Percentiles rank a stretch among this genome's conserved stretches.
These are phyloP conservation scores for Globisporangium acanthophoron DNA, from an alignment of 352 stramenopile genomes.

Conservation along the genomic window DNA sequence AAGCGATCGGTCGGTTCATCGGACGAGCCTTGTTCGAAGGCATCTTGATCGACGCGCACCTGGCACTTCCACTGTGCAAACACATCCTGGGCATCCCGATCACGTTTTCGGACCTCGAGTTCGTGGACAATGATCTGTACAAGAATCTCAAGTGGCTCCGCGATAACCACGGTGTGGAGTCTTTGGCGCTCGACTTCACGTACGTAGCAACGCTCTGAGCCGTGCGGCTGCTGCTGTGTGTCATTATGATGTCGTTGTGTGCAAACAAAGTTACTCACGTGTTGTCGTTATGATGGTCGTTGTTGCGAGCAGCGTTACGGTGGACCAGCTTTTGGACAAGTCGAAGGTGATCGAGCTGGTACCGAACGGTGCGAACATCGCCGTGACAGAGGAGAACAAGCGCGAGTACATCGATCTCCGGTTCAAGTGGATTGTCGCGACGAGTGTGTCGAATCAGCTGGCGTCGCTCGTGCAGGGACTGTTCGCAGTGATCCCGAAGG, in stretches of 20 bases:
- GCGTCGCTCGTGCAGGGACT: slow-evolving; percentile 94
- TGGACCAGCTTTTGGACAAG: slow-evolving; percentile 70
- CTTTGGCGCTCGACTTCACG: slow-evolving; percentile 78
- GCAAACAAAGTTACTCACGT: neutral
- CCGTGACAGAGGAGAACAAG: slow-evolving; percentile 97
- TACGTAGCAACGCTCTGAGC: slow-evolving; percentile 22
- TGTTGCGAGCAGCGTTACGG: slow-evolving; percentile 40
- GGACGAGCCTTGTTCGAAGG: slow-evolving; percentile 86
- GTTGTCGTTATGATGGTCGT: slow-evolving; percentile 8
- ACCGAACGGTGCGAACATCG: slow-evolving; percentile 91
- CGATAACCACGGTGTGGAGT: slow-evolving; percentile 77
- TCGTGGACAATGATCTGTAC: slow-evolving; percentile 85
- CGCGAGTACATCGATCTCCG: slow-evolving; percentile 94
- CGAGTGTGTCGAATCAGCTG: slow-evolving; percentile 83
- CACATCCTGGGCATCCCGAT: slow-evolving; percentile 88
- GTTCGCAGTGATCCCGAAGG: slow-evolving; percentile 94
- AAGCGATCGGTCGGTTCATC: slow-evolving; percentile 86
- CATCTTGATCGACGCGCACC: slow-evolving; percentile 76
- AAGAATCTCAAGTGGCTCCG: slow-evolving; percentile 83
- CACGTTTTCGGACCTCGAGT: slow-evolving; percentile 89
- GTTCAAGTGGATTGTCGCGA: slow-evolving; percentile 83
- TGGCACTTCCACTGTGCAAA: slow-evolving; percentile 86
- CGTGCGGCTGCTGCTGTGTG: neutral
- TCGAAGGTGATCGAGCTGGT: slow-evolving; percentile 92
- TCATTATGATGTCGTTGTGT: neutral